A percentile compares a stretch with the other conserved stretches of the same genome.
These are phyloP conservation scores for Gillenia trifoliata DNA, from an alignment of 306 rosid genomes.

Conservation along the genomic window DNA sequence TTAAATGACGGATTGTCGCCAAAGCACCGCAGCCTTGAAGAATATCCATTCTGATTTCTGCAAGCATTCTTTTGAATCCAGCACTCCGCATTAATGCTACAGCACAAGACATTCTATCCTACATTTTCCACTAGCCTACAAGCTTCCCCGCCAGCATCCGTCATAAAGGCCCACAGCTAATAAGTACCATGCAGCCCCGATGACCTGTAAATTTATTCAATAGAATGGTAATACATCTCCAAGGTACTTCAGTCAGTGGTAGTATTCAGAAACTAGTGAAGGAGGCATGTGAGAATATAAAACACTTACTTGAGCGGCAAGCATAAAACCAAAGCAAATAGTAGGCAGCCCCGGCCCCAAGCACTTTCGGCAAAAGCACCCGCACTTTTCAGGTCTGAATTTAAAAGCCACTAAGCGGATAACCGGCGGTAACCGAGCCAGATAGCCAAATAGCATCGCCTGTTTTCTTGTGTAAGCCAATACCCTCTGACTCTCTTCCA, in stretches of 20 bases:
- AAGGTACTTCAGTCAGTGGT: background rate
- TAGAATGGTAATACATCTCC: background rate
- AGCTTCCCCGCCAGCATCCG: conserved; percentile 64
- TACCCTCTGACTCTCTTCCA: conserved; percentile 46
- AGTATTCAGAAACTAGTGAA: background rate
- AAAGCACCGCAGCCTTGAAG: conserved; percentile 39
- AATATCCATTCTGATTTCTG: conserved; percentile 32
- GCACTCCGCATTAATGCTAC: conserved; percentile 25
- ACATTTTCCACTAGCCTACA: conserved; percentile 42
- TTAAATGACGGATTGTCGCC: conserved; percentile 35
- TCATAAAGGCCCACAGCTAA: conserved; percentile 70
- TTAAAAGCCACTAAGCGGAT: conserved; percentile 65
- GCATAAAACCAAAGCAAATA: conserved; percentile 81
- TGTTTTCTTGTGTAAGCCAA: conserved; percentile 68
- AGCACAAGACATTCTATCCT: conserved; percentile 46
- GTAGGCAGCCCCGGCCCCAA: conserved; percentile 72
- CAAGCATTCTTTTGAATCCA: conserved; percentile 55
- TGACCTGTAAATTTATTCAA: conserved; percentile 41
- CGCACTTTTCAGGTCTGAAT: conserved; percentile 73
- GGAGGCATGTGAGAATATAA: background rate
- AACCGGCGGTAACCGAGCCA: conserved; percentile 60
- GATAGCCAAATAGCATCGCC: conserved; percentile 48
- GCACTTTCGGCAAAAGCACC: conserved; percentile 89
- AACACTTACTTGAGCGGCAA: conserved; percentile 78
- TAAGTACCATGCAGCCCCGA: conserved; percentile 85